A percentile compares a stretch with the other conserved stretches of the same genome.
Conservation (phyloP, 139 green algal species). For the Auxenochlorella pyrenoidosa region DNA sequence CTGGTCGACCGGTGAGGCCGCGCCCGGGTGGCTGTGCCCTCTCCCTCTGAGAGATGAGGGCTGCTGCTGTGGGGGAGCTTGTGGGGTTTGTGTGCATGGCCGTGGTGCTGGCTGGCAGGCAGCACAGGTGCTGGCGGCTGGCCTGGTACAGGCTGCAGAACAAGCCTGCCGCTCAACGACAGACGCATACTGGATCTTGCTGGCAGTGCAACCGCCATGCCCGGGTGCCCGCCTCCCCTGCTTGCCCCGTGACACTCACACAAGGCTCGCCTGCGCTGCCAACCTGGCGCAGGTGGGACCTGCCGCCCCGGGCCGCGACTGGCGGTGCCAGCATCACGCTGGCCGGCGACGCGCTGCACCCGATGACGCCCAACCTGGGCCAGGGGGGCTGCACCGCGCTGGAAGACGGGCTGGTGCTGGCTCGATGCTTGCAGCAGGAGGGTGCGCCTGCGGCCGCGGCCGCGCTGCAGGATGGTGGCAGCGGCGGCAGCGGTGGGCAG, state of each 20-base stretch:
- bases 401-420: conserved; percentile 80
- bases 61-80: background rate
- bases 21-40: background rate
- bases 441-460: background rate
- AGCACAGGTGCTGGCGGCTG: too few relatives aligned
- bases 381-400: conserved; percentile 73
- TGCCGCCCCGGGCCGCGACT: background rate
- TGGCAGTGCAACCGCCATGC: too few relatives aligned
- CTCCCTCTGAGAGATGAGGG: background rate
- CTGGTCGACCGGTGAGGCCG: conserved; percentile 63
- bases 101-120: background rate
- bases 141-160: too few relatives aligned
- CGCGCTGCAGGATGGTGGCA: background rate
- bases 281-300: conserved; percentile 37
- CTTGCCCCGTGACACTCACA: too few relatives aligned
- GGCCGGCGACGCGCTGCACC: conserved; percentile 80
- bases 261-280: background rate
- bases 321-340: conserved; percentile 66
- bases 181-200: too few relatives aligned
- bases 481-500: background rate
- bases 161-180: too few relatives aligned
- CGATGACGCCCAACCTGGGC: conserved; percentile 83
- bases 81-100: background rate
- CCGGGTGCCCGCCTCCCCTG: too few relatives aligned
- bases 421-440: conserved; percentile 38